phyloP scores from a whole-genome alignment of 495 filamentous ascomycete genomes.

The Penicillium bovifimosum region DNA sequence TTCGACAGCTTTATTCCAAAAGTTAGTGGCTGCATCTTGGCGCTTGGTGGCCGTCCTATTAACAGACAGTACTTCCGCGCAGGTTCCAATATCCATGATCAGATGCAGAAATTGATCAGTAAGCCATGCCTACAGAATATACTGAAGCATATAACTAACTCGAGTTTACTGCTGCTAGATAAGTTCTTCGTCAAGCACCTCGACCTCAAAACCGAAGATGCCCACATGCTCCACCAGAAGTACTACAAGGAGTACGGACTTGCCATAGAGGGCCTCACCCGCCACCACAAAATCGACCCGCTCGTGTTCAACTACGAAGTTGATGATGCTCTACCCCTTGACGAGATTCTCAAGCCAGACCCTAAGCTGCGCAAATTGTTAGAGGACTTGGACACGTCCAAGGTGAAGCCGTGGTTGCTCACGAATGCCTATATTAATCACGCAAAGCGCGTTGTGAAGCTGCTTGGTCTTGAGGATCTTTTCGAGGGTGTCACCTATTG shows the following conservation, averaged over 20 bases:
- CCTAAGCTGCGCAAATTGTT: conserved; percentile 69
- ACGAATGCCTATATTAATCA: conserved; percentile 96
- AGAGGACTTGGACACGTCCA: conserved; percentile 66
- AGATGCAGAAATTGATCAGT: conserved; percentile 67
- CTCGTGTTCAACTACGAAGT: conserved; percentile 92
- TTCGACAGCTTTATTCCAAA: conserved; percentile 48
- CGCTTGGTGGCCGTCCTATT: conserved; percentile 2
- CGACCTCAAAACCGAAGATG: conserved; percentile 64
- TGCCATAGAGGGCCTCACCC: conserved; percentile 90
- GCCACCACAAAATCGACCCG: conserved; percentile 92
- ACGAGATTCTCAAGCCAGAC: conserved; percentile 72
- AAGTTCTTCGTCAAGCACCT: conserved; percentile 78
- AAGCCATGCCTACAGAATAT: conserved; percentile 9
- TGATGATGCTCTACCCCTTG: conserved; percentile 90
- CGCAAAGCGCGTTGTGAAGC: conserved; percentile 69
- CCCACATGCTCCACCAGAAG: conserved; percentile 71
- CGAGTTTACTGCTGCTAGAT: conserved; percentile 37
- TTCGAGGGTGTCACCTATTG: conserved; percentile 95
- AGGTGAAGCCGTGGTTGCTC: conserved; percentile 86
- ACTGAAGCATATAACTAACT: neutral
- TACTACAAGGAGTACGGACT: conserved; percentile 97
- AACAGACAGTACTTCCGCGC: conserved; percentile 1
- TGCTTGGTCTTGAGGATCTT: conserved; percentile 77
- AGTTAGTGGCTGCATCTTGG: conserved; percentile 23
- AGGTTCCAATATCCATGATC: conserved; percentile 66